Base-by-base conservation (phyloP, 345 rosid genomes). In the Eucalyptus coolabah region DNA sequence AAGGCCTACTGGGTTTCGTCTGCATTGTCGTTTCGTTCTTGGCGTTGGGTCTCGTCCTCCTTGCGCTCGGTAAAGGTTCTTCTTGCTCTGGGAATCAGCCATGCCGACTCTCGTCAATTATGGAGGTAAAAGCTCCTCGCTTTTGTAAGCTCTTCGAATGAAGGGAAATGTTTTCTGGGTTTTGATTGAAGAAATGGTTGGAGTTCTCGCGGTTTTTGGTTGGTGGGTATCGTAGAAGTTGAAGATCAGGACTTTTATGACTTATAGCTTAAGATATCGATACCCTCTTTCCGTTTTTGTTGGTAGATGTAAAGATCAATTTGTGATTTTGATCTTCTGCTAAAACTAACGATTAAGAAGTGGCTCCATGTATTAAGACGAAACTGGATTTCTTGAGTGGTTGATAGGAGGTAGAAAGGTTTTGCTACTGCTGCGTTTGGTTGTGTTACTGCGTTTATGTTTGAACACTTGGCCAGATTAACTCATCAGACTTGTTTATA, bases 71-170 rank as follows among this genome's bases (percentile, higher is more conserved):
- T 54, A 40, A 34, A 89, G 88, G 40, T 37, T 90, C 89, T 89
- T 93, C 59, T 53, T 53, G 59, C 59, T 53, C 51, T 88, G 67
- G 40, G 89, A 60, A 89, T 91, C 94, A 91, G 89, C 60, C 94
- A 95, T 95, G 97, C 95, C 96, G 90, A 90, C 96, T 91, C 94
- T 95, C 86, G 94, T 95, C 87, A 95, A 95, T 91, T 93, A 91
- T 90, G 69, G 89, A 90, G 96, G 97, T 94, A 89, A 90, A 94
- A 81, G 49, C 47, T 87, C 28, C 26, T 37, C 60, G 59, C 59
- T 88, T 88, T 82, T 26, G 42, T 72, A 19, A 5, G 82, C 44
- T 72, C 47, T 77, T 21, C 0, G 0, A 40, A 37, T 72, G 44
- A 21, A 72, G 23, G 23, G 82, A 40, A 21, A 40, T 40, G 24